These are phyloP conservation scores for Phaeosphaeria sp. DNA, from an alignment of 2,329 filamentous ascomycete species.

Conservation along the genomic window DNA sequence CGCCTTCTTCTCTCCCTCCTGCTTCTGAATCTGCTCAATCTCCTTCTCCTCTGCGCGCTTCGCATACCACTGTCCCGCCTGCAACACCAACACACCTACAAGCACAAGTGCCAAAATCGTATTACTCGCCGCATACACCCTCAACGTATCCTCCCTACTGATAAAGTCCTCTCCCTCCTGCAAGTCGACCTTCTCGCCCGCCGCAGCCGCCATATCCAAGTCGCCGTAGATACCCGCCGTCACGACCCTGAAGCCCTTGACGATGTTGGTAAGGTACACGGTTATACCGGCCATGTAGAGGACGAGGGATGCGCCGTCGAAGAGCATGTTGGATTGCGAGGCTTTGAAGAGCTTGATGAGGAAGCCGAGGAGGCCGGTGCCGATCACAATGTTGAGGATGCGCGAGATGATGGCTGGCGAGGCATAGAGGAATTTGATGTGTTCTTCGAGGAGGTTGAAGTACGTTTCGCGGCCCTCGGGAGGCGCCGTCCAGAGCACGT, in stretches of 20 bases:
- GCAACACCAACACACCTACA: conserved; percentile 87
- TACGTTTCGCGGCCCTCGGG: conserved; percentile 67
- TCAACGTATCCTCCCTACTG: conserved; percentile 84
- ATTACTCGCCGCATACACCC: conserved; percentile 91
- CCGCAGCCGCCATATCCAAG: conserved; percentile 45
- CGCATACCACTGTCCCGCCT: conserved; percentile 98
- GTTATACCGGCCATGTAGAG: conserved; percentile 85
- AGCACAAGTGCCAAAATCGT: conserved; percentile 93
- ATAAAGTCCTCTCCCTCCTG: conserved; percentile 67
- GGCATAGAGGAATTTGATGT: conserved; percentile 89
- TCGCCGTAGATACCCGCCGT: conserved; percentile 72
- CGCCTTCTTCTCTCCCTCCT: conserved; percentile 41
- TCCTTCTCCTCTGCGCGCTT: conserved; percentile 91
- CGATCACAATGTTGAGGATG: conserved; percentile 92
- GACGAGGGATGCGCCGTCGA: conserved; percentile 77
- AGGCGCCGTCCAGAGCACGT: conserved; percentile 79
- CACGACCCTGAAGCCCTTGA: conserved; percentile 89
- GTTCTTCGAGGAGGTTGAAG: conserved; percentile 84
- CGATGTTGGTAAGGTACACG: conserved; percentile 94
- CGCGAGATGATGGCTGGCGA: conserved; percentile 91
- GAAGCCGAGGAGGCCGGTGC: conserved; percentile 85
- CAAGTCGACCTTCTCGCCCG: conserved; percentile 16
- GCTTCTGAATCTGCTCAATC: conserved; percentile 67
- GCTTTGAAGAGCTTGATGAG: conserved; percentile 94
- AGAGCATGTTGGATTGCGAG: conserved; percentile 92